Evolutionary conservation across 371 early-diverging fungal species (phyloP), one percentile per base, ranked within the genome.

Genomic region (Lichtheimia hyalospora): DNA sequence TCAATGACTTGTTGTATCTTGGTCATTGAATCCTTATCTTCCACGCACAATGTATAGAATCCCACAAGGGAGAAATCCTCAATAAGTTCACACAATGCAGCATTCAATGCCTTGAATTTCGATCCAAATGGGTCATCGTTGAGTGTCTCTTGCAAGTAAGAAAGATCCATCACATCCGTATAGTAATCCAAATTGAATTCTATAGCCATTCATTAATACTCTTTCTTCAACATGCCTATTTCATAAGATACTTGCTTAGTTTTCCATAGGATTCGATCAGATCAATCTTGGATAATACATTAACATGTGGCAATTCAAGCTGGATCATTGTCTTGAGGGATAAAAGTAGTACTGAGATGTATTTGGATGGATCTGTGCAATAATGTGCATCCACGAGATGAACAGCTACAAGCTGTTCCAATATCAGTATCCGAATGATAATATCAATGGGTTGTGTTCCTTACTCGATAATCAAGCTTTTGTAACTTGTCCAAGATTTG

Each of bases 281-380:
- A 71, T 99, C 99, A 54, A 96, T 86, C 69, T 99, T 99, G 12
- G 94, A 92, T 48, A 99, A 68, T 8, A 98, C 94, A 73, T 98
- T 98, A 59, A 99, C 84, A 66, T 98, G 96, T 16, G 99, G 98
- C 21, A 98, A 71, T 60, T 96, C 96, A 8, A 99, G 83, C 73
- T 94, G 93, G 12, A 95, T 77, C 97, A 97, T 98, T 0, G 91
- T 90, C 57, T 91, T 88, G 34, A 93, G 83, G 0, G 94, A 89
- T 49, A 92, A 74, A 41, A 98, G 56, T 10, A 96, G 81, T 0
- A 96, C 97, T 0, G 96, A 89, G 53, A 98, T 90, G 74, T 89
- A 98, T 69, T 98, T 98, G 10, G 94, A 73, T 2, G 93, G 84
- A 71, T 97, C 98, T 5, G 95, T 89, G 57, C 98, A 89, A 68